These are phyloP conservation scores for Pseudocercospora fuligena DNA, from an alignment of 2,329 filamentous ascomycete genomes.

Conservation along the genomic window DNA sequence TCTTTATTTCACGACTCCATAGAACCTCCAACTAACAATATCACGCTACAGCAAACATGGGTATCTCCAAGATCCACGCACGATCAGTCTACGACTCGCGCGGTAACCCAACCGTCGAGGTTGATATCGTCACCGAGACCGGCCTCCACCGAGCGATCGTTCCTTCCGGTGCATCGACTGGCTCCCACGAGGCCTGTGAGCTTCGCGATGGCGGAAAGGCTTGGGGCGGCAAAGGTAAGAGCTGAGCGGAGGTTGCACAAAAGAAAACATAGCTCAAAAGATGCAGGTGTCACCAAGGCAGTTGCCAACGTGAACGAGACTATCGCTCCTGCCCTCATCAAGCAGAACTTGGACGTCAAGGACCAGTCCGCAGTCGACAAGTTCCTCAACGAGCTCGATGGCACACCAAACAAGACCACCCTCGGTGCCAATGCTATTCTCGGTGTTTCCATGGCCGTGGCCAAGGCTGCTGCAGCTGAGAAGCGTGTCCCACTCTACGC, in stretches of 20 bases:
- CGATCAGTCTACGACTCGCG: conserved; percentile 97
- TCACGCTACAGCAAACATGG: conserved; percentile 67
- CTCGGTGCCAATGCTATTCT: conserved; percentile 66
- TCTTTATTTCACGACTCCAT: background rate
- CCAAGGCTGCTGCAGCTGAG: conserved; percentile 61
- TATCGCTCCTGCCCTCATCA: conserved; percentile 61
- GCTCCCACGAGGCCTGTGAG: conserved; percentile 59
- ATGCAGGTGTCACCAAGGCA: conserved; percentile 58
- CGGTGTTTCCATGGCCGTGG: conserved; percentile 64
- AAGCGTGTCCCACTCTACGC: conserved; percentile 62
- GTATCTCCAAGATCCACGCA: conserved; percentile 62
- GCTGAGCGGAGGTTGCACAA: background rate
- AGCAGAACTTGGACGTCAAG: conserved; percentile 59
- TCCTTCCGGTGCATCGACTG: conserved; percentile 93
- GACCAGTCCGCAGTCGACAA: conserved; percentile 60
- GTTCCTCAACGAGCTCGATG: conserved; percentile 61
- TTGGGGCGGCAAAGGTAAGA: conserved; percentile 58
- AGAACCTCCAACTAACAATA: background rate
- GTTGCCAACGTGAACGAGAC: conserved; percentile 60
- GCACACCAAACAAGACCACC: conserved; percentile 63
- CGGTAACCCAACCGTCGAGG: conserved; percentile 97
- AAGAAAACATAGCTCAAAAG: conserved; percentile 11
- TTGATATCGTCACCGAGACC: conserved; percentile 94
- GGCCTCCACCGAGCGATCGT: conserved; percentile 97
- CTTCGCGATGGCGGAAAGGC: conserved; percentile 60